Base-by-base conservation (phyloP, 2,329 filamentous ascomycete species). In the Ophiostoma sp. region DNA sequence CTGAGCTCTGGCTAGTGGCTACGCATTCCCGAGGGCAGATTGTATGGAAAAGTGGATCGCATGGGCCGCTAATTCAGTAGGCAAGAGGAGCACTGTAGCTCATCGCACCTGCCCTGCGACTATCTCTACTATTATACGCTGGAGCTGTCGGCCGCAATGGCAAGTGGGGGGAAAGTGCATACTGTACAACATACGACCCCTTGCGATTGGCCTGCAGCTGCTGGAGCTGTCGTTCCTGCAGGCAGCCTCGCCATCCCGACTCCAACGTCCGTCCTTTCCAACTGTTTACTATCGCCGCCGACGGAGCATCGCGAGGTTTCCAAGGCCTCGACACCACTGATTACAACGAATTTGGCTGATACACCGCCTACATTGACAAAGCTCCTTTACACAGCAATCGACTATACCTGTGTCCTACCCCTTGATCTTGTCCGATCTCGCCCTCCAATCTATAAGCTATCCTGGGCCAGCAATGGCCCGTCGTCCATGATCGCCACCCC, bases 221-320 rank as follows among this genome's bases (percentile, higher is more conserved):
- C 62, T 44, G 65, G 10, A 67, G 65, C 65, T 71, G 31, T 36
- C 35, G 69, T 70, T 70, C 68, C 68, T 72, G 69, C 70, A 72
- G 70, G 70, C 62, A 73, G 72, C 72, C 71, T 73, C 68, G 71
- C 70, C 71, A 57, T 66, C 68, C 66, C 64, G 67, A 60, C 35
- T 60, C 52, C n/a, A 66, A 62, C 67, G n/a, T 70, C 52, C 10
- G 17, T 27, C 10, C 52, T 57, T 27, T 57, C 52, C 27, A 5
- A 62, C 27, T 62, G 33, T 39, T 57, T 27, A 33, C 57, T 62
- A 65, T 39, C 62, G 62, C 17, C 33, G 33, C 33, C 13, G 35
- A 36, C 62, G 62, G 4, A 39, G 20, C 35, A 65, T 65, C 35
- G 17, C 11, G 23, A 33, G 31, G 6, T 69, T 57, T 11, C 20